Evolutionary conservation across 306 rosid species (phyloP), one percentile per base, ranked within the genome.

Genomic region (barrel medic (Medicago truncatula)): DNA sequence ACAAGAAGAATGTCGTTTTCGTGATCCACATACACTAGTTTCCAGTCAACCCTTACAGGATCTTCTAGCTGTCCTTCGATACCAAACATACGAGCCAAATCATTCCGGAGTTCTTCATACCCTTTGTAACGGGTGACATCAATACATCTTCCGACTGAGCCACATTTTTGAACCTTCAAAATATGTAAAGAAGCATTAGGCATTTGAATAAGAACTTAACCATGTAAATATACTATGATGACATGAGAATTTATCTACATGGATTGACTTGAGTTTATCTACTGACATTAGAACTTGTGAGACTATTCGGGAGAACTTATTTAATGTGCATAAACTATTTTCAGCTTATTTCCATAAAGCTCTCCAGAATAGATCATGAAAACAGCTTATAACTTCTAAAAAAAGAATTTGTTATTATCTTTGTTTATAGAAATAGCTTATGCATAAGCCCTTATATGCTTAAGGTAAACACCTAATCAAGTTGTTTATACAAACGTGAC

Each of bases 41-140:
- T 94, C 98, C 98, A 94, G 60, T 94, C 98, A 5, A 92, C 90
- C 81, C 97, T 88, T 62, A 83, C 91, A 63, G 95, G 97, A 84
- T 94, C 97, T 83, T 91, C 98, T 67, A 94, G 86, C 83, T 90
- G 98, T 77, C 97, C 98, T 90, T 94, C 98, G 76, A 94, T 91
- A 64, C 98, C 98, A 74, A 94, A 94, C 98, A 94, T 94, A 13
- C 98, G 93, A 70, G 97, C 96, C 79, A 94, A 87, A 81, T 91
- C 98, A 50, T 88, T 80, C 71, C 97, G 87, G 68, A 94, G 93
- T 31, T 91, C 98, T 15, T 88, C 90, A 9, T 94, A 94, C 52
- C 88, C 98, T 65, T 84, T 91, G 86, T 94, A 91, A 67, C 95
- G 97, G 54, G 90, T 91, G n/a, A 94, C 97, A 57, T 94, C 98